Base-by-base conservation (phyloP, 2,329 filamentous ascomycete genomes). In the Tolypocladium paradoxum region DNA sequence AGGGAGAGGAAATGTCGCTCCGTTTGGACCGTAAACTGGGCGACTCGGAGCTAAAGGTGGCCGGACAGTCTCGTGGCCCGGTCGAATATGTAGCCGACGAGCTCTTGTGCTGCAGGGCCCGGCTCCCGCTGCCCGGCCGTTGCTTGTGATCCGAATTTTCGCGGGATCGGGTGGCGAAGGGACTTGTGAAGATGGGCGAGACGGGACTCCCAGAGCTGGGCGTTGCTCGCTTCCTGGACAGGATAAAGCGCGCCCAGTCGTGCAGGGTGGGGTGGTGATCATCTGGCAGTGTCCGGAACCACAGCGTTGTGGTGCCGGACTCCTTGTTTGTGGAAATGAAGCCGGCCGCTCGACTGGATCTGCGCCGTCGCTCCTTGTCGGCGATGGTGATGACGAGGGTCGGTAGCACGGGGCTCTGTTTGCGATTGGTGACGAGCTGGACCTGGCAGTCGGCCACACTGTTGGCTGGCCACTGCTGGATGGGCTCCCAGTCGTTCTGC, bases 361-460 rank as follows among this genome's bases (percentile, higher is more conserved):
- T 75, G 49, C 83, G 77, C 60, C 84, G 85, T 53, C 80, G 77
- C 57, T 82, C 71, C 63, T 81, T 84, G 57, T 85, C 81, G 37
- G 75, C 72, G 48, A 85, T 68, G 57, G 72, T 78, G 37, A 85
- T 63, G 47, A 83, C 70, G 14, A 86, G 73, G 6, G 83, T 85
- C 2, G 81, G 81, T 8, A 82, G 66, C 5, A 77, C 71, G 12
- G 79, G 76, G 0, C 77, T 78, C 60, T 84, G 80, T 61, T 85
- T 85, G 50, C 81, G 78, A 60, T 84, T 78, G 43, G 80, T 73
- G 18, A 84, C 58, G 64, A 76, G 75, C 62, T 83, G 79, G 34
- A 84, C 73, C 57, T 80, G 74, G 58, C 79, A 85, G 53, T 81
- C 78, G 52, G 73, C 73, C 51, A 83, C 73, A 47, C 71, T 74